These are phyloP conservation scores for Boletellus emodensis DNA, from an alignment of 768 basidiomycete genomes.

Conservation along the genomic window DNA sequence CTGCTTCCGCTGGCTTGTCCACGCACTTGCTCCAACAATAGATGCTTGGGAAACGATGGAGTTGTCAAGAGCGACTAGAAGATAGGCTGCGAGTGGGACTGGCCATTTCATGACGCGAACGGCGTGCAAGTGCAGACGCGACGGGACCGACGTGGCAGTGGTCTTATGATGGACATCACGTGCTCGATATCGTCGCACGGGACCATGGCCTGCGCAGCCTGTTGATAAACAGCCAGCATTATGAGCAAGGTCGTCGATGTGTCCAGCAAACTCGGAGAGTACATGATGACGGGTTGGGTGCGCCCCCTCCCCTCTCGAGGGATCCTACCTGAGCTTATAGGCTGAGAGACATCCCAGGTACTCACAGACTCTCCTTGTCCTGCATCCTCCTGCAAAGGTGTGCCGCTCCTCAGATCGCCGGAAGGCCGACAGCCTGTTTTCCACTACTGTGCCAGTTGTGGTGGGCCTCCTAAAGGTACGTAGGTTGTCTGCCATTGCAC, in stretches of 20 bases:
- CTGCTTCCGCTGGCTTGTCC: constrained; percentile 57
- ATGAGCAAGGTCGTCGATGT: constrained; percentile 57
- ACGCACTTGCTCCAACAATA: constrained; percentile 33
- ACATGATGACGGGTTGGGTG: constrained; percentile 79
- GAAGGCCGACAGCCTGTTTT: constrained; percentile 40
- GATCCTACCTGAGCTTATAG: constrained; percentile 5
- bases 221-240: constrained; percentile 3
- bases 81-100: constrained; percentile 39
- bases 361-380: constrained; percentile 65
- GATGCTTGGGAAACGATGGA: constrained; percentile 13
- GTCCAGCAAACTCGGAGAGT: constrained; percentile 61
- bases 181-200: constrained; percentile 6
- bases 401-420: constrained; percentile 77
- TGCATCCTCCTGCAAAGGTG: constrained; percentile 45
- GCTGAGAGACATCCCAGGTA: constrained; percentile 35
- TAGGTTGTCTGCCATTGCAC: not conserved
- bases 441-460: constrained; percentile 65
- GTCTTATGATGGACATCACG: constrained; percentile 13
- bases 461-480: constrained; percentile 37
- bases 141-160: constrained; percentile 23
- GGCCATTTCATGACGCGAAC: constrained; percentile 39
- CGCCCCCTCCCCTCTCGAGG: not conserved
- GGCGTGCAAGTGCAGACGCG: constrained; percentile 8
- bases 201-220: constrained; percentile 1
- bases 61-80: constrained; percentile 38